Conservation (phyloP, 129 eudicot species). For the Glebionis coronaria region DNA sequence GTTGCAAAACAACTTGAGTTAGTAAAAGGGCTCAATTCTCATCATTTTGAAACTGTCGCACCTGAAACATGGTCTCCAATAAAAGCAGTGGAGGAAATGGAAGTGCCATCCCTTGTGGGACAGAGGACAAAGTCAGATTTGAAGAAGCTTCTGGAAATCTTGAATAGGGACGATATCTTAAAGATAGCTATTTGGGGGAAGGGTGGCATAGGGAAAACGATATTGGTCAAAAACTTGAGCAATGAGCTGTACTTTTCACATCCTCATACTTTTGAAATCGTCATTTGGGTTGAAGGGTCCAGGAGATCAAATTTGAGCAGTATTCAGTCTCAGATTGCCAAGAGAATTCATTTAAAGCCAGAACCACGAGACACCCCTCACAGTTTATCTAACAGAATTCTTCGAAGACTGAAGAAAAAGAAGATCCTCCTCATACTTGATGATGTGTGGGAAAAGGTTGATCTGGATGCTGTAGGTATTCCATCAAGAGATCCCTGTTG, state of each 20-base stretch:
- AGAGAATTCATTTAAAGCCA: conserved; percentile 26
- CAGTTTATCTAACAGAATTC: conserved; percentile 19
- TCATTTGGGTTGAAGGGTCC: conserved; percentile 36
- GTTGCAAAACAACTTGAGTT: conserved; percentile 19
- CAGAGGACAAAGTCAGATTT: conserved; percentile 12
- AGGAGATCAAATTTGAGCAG: conserved; percentile 5
- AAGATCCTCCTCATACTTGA: conserved; percentile 37
- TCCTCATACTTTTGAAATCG: conserved; percentile 15
- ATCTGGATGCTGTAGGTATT: conserved; percentile 32
- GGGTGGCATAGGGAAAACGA: conserved; percentile 42
- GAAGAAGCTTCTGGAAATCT: conserved; percentile 16
- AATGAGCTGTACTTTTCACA: conserved; percentile 11
- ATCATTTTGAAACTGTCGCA: conserved; percentile 3
- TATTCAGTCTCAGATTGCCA: conserved; percentile 35
- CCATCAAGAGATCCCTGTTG: conserved; percentile 28
- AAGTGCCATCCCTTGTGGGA: conserved; percentile 20
- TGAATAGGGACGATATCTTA: conserved; percentile 1
- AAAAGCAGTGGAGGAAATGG: conserved; percentile 26
- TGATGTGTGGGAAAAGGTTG: conserved; percentile 37
- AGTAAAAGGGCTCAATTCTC: conserved; percentile 17
- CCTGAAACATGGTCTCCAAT: conserved; percentile 17
- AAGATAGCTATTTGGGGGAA: conserved; percentile 33
- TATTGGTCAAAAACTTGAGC: conserved; percentile 30
- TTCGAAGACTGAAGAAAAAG: conserved; percentile 21
- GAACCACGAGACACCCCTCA: conserved; percentile 22